Evolutionary conservation across 306 rosid genomes (phyloP).

Genomic region (Vicia villosa): DNA sequence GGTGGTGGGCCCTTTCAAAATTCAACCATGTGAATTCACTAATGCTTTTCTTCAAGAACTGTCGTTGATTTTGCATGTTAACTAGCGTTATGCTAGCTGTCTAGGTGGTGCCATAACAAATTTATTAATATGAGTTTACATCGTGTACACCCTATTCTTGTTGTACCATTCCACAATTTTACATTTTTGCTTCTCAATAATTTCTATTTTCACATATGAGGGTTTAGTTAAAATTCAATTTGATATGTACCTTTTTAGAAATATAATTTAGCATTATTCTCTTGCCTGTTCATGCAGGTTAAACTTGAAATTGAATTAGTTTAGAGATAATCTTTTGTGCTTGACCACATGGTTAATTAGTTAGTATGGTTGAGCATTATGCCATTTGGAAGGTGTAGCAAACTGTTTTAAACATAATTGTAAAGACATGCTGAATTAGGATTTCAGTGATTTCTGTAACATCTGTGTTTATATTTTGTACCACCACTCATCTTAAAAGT

Average conservation of each 20-base stretch:
- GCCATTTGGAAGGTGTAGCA: slow-evolving; percentile 24
- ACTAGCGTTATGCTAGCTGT: no score
- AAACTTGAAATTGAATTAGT: slow-evolving; percentile 5
- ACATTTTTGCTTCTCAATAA: no score
- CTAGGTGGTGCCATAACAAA: no score
- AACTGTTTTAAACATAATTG: neutral
- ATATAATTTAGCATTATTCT: slow-evolving; percentile 5
- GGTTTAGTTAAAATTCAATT: neutral
- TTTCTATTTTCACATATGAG: no score
- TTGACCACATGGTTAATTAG: slow-evolving; percentile 11
- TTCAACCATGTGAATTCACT: slow-evolving; percentile 89
- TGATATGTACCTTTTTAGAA: slow-evolving; percentile 16
- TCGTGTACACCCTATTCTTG: no score
- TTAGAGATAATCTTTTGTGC: slow-evolving; percentile 2
- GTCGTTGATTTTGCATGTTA: no score
- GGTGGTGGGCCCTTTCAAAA: slow-evolving; percentile 99
- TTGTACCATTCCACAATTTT: no score
- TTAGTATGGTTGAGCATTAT: neutral
- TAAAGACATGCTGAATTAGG: slow-evolving; percentile 7
- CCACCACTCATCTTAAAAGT: slow-evolving; percentile 20
- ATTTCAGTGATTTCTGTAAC: slow-evolving; percentile 1
- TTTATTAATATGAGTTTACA: no score
- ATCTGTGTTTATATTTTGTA: neutral
- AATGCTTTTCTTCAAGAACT: slow-evolving; percentile 90
- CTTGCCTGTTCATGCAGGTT: neutral